Evolutionary conservation across 495 filamentous ascomycete genomes (phyloP).

Genomic region (Staphylotrichum longicolle): DNA sequence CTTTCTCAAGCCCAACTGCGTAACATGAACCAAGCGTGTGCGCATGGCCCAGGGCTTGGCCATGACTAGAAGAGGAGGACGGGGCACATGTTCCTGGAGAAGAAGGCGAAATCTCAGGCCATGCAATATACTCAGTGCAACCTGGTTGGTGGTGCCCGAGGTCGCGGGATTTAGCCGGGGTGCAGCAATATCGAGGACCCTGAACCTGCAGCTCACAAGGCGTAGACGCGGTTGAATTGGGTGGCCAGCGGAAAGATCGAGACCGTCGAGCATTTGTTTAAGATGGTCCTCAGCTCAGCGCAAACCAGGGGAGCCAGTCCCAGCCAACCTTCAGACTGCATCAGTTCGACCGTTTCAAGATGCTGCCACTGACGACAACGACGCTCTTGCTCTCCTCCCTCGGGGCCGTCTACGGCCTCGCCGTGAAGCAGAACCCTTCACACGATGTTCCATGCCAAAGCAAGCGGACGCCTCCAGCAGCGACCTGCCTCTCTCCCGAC

Average conservation of each 20-base stretch:
- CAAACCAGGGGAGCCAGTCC: too few relatives aligned
- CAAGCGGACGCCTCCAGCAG: neutral
- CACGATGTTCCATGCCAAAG: neutral
- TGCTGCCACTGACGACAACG: neutral
- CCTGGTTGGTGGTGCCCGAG: constrained; percentile 7
- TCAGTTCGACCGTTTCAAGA: neutral
- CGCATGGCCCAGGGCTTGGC: neutral
- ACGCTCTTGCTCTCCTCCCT: neutral
- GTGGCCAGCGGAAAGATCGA: neutral
- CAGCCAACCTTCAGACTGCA: too few relatives aligned
- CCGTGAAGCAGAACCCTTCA: neutral
- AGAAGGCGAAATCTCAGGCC: neutral
- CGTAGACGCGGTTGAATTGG: neutral
- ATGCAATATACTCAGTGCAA: neutral
- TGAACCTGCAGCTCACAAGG: constrained; percentile 1
- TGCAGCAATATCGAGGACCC: neutral
- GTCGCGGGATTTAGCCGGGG: constrained; percentile 6
- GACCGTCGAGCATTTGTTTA: neutral
- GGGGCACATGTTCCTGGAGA: neutral
- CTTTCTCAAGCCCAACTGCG: neutral
- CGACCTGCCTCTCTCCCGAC: neutral
- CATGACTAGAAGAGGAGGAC: neutral
- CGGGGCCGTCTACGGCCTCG: neutral
- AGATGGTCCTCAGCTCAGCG: neutral
- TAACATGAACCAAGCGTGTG: neutral